Base-by-base conservation (phyloP, 306 rosid genomes). In the barrel medic (Medicago truncatula) region DNA sequence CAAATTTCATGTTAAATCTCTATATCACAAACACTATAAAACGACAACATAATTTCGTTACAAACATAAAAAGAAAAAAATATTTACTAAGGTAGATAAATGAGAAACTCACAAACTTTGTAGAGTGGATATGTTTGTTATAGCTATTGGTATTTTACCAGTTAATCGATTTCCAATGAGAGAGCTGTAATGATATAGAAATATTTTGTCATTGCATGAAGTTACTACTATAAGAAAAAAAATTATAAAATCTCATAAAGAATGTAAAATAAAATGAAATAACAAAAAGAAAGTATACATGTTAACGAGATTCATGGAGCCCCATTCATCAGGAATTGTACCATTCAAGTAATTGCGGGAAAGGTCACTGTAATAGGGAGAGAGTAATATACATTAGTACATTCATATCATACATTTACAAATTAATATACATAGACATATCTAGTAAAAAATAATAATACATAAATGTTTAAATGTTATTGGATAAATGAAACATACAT, bases 91-190 rank as follows among this genome's bases (percentile, higher is more conserved):
- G 23, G 9, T 8, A 10, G 7, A 40, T 21, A 13, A 13, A 13
- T 36, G 13, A 71, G 34, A 40, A 76, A 85, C 97, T 85, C 73
- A 91, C 97, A 91, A 86, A 72, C 71, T 76, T 75, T 44, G 36
- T 36, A 91, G 88, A 64, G 91, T 82, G 68, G 71, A 62, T 69
- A 89, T 89, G 58, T 80, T 85, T 66, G 62, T 87, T 1, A 91
- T 31, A 74, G 80, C 90, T 43, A 7, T 39, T 4, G 93, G 96
- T 28, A 88, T 80, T 25, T 86, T 16, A 58, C 93, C 91, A 0
- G 84, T 75, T 67, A 90, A 31, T 34, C 67, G 12, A 31, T 61
- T 61, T 61, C 67, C 67, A 61, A 61, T 18, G 43, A 61, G 67
- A 28, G 68, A 78, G 85, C 77, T 90, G 84, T 69, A 81, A 8